These are phyloP conservation scores for Pseudognaphalium luteoalbum DNA, from an alignment of 129 eudicot species.

Conservation along the genomic window DNA sequence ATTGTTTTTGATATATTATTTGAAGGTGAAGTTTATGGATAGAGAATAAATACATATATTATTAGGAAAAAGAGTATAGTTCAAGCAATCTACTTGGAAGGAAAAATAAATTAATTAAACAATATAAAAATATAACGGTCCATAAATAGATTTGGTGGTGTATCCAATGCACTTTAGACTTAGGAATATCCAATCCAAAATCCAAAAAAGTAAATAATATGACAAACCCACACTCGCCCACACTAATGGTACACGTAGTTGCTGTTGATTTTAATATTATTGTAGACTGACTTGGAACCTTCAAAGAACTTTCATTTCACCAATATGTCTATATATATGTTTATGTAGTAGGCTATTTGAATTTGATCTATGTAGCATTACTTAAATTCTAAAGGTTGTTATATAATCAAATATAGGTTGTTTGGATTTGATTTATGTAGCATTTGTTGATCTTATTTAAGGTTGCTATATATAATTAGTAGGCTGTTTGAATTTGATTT, in stretches of 20 bases:
- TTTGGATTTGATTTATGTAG: slow-evolving; percentile 9
- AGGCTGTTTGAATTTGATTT: slow-evolving; percentile 16
- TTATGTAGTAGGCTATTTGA: background rate
- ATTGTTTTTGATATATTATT: background rate
- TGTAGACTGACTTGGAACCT: slow-evolving; percentile 36
- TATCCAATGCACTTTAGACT: slow-evolving; percentile 25
- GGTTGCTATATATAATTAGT: too few species aligned
- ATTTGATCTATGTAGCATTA: slow-evolving; percentile 11
- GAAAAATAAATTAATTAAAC: background rate
- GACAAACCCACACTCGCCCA: slow-evolving; percentile 27
- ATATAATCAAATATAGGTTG: background rate
- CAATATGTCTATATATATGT: slow-evolving; percentile 15
- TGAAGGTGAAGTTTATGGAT: slow-evolving; percentile 1
- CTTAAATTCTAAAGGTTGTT: background rate
- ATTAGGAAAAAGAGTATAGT: slow-evolving; percentile 1
- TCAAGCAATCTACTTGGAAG: slow-evolving; percentile 27
- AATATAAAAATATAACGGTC: background rate
- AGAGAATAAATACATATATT: slow-evolving; percentile 10
- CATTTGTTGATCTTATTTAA: slow-evolving; percentile 7
- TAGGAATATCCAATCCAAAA: slow-evolving; percentile 13
- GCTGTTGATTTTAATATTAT: slow-evolving; percentile 22
- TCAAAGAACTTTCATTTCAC: slow-evolving; percentile 32
- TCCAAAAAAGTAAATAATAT: too few species aligned
- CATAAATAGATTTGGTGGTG: background rate
- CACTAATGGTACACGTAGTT: slow-evolving; percentile 30